A percentile compares a stretch with the other conserved stretches of the same genome.
phyloP scores from a whole-genome alignment of 345 rosid species.

The Pelargonium nanum region DNA sequence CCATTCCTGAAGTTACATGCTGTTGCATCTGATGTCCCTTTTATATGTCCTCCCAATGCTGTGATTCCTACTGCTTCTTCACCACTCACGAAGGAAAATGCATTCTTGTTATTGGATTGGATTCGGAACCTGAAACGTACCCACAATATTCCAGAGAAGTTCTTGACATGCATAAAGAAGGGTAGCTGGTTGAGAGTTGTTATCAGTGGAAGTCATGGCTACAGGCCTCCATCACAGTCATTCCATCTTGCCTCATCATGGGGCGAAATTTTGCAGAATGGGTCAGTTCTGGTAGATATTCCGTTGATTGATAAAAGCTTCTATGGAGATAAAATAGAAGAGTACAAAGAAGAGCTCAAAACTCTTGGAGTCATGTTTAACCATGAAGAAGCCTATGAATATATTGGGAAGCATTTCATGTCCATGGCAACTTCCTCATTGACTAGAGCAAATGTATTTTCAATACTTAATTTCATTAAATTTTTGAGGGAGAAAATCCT shows the following conservation, averaged over 20 bases:
- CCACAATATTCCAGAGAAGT: slow-evolving; percentile 27
- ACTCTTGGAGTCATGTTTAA: slow-evolving; percentile 52
- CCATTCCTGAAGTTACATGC: slow-evolving; percentile 24
- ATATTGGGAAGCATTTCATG: slow-evolving; percentile 49
- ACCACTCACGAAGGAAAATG: slow-evolving; percentile 41
- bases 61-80: slow-evolving; percentile 38
- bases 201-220: slow-evolving; percentile 30
- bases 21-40: slow-evolving; percentile 42
- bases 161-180: slow-evolving; percentile 33
- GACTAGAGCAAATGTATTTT: slow-evolving; percentile 29
- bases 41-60: slow-evolving; percentile 42
- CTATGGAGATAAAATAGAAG: slow-evolving; percentile 34
- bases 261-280: slow-evolving; percentile 52
- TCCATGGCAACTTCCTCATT: slow-evolving; percentile 30
- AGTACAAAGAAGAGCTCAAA: slow-evolving; percentile 36
- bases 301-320: slow-evolving; percentile 47
- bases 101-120: slow-evolving; percentile 56
- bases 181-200: slow-evolving; percentile 57
- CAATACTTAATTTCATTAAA: slow-evolving; percentile 47
- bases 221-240: slow-evolving; percentile 48
- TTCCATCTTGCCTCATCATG: slow-evolving; percentile 41
- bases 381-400: slow-evolving; percentile 40
- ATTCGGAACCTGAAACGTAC: slow-evolving; percentile 10
- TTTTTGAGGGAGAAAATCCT: slow-evolving; percentile 28
- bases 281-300: slow-evolving; percentile 44